phyloP scores from a whole-genome alignment of 2,329 filamentous ascomycete species.

The Pseudocercospora cruenta region DNA sequence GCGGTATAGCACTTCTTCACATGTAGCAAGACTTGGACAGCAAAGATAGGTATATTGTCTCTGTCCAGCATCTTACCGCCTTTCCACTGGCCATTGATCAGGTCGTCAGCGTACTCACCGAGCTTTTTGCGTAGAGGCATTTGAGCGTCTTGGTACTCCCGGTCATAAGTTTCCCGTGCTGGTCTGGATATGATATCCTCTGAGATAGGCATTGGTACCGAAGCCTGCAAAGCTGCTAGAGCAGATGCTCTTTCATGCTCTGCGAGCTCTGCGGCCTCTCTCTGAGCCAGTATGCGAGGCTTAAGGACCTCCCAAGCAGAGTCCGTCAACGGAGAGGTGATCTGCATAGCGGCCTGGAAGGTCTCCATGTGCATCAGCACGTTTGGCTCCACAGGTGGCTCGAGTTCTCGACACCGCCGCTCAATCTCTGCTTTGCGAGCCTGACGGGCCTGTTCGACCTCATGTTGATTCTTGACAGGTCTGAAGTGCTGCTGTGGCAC shows the following conservation, averaged over 20 bases:
- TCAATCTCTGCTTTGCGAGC: slow-evolving; percentile 72
- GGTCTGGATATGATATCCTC: slow-evolving; percentile 55
- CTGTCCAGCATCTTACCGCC: slow-evolving; percentile 65
- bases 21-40: slow-evolving; percentile 67
- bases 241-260: slow-evolving; percentile 53
- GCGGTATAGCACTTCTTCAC: slow-evolving; percentile 59
- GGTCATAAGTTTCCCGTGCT: slow-evolving; percentile 64
- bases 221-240: slow-evolving; percentile 48
- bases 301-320: slow-evolving; percentile 70
- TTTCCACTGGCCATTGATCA: slow-evolving; percentile 68
- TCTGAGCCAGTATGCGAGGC: slow-evolving; percentile 68
- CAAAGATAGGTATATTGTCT: slow-evolving; percentile 69
- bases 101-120: slow-evolving; percentile 68
- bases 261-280: slow-evolving; percentile 63
- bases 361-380: slow-evolving; percentile 71
- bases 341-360: slow-evolving; percentile 73
- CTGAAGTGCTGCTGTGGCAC: slow-evolving; percentile 27
- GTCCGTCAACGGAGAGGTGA: slow-evolving; percentile 69
- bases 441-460: slow-evolving; percentile 67
- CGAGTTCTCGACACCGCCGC: slow-evolving; percentile 63
- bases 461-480: slow-evolving; percentile 61
- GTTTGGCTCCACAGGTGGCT: slow-evolving; percentile 66
- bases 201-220: slow-evolving; percentile 51
- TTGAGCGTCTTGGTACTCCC: slow-evolving; percentile 73
- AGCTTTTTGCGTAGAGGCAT: slow-evolving; percentile 68